Evolutionary conservation across 306 rosid genomes (phyloP).

Genomic region (Chamaecrista fasciculata): DNA sequence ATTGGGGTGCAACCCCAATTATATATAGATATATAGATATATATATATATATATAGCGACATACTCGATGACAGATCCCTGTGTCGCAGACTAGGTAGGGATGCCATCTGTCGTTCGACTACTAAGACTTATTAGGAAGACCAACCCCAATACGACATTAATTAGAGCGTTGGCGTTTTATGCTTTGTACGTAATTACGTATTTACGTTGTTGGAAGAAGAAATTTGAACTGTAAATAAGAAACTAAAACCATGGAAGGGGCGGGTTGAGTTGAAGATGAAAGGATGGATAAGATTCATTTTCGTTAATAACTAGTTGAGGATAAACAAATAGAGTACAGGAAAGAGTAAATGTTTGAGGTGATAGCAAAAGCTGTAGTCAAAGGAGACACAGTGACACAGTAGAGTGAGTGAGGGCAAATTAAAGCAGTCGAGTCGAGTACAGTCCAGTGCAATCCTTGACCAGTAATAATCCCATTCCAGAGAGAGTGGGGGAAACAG

Average conservation of each 20-base stretch:
- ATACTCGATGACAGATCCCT: neutral
- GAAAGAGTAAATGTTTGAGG: constrained; percentile 31
- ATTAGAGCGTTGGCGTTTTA: neutral
- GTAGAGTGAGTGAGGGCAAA: constrained; percentile 1
- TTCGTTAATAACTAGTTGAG: neutral
- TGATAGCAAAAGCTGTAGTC: constrained; percentile 21
- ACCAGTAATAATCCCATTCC: constrained; percentile 5
- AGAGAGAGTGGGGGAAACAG: no score
- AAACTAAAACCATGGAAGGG: constrained; percentile 21
- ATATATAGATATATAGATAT: no score
- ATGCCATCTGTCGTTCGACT: neutral
- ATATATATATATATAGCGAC: no score
- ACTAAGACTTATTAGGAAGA: no score
- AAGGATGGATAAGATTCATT: neutral
- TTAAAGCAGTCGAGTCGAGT: no score
- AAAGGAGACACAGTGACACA: constrained; percentile 23
- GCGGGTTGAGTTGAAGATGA: constrained; percentile 1
- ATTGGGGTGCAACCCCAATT: no score
- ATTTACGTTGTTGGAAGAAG: no score
- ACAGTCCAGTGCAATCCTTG: no score
- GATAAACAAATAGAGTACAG: neutral
- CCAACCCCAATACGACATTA: neutral
- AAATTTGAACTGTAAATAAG: no score
- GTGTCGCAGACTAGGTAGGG: neutral
- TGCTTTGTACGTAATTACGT: no score